A percentile compares a stretch with the other conserved stretches of the same genome.
Evolutionary conservation across 495 filamentous ascomycete genomes (phyloP).

Genomic region (Xylaria scruposa): DNA sequence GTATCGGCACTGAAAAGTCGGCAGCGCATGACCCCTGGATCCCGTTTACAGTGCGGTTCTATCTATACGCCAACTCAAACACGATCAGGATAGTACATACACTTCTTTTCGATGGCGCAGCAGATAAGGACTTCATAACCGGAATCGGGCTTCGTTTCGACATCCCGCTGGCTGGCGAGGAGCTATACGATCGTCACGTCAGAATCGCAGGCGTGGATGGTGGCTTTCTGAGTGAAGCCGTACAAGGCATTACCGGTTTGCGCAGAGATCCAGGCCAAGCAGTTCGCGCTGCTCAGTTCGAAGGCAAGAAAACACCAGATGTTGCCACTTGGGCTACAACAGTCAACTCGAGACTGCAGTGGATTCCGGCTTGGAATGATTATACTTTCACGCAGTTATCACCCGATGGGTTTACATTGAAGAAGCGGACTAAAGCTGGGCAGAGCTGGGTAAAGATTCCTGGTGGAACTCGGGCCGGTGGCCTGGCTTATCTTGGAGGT

Average conservation of each 20-base stretch:
- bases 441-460: conserved; percentile 58
- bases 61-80: conserved; percentile 51
- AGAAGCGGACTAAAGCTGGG: conserved; percentile 56
- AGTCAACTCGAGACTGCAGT: conserved; percentile 47
- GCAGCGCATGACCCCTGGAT: conserved; percentile 42
- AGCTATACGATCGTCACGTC: conserved; percentile 51
- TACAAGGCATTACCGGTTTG: conserved; percentile 51
- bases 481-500: conserved; percentile 55
- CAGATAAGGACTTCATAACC: conserved; percentile 45
- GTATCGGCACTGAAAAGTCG: conserved; percentile 21
- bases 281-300: conserved; percentile 45
- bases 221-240: conserved; percentile 49
- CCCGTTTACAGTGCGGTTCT: conserved; percentile 52
- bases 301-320: conserved; percentile 42
- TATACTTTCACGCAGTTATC: conserved; percentile 56
- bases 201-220: conserved; percentile 47
- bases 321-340: conserved; percentile 45
- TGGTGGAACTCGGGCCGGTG: conserved; percentile 52
- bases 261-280: conserved; percentile 46
- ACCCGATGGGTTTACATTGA: conserved; percentile 57
- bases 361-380: conserved; percentile 57
- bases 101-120: conserved; percentile 46
- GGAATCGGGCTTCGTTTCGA: conserved; percentile 50
- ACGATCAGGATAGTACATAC: conserved; percentile 48
- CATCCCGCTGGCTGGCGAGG: conserved; percentile 46